phyloP scores from a whole-genome alignment of 306 rosid species.

The Lablab purpureus region DNA sequence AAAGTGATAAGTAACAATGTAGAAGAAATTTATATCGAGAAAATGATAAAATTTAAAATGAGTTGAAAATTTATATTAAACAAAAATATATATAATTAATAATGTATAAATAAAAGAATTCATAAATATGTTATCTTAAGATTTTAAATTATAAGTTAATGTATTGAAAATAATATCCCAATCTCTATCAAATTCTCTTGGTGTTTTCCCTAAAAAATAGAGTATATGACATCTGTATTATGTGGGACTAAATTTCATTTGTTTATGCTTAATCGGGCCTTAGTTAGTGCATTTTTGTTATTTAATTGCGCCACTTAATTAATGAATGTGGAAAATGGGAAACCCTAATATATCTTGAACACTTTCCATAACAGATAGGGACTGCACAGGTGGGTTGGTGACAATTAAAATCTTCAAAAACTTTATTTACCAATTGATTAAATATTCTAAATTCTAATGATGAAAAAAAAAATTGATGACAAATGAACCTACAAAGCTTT shows the following conservation, averaged over 20 bases:
- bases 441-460: neutral
- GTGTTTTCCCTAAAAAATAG: no score
- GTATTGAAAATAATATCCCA: no score
- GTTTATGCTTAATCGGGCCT: neutral
- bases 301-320: neutral
- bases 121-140: no score
- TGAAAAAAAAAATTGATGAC: constrained; percentile 9
- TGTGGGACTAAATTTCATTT: neutral
- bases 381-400: constrained; percentile 25
- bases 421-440: neutral
- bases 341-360: neutral
- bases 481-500: neutral
- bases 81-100: no score
- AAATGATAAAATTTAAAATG: no score
- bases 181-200: no score
- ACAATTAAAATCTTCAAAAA: neutral
- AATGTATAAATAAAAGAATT: no score
- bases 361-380: constrained; percentile 32
- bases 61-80: no score
- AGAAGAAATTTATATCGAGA: no score
- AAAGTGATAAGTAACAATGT: no score
- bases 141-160: no score
- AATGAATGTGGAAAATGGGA: neutral
- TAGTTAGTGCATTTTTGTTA: neutral
- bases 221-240: no score